Evolutionary conservation across 805 yeast species (phyloP).

Genomic region (Nakazawaea anatomiae): DNA sequence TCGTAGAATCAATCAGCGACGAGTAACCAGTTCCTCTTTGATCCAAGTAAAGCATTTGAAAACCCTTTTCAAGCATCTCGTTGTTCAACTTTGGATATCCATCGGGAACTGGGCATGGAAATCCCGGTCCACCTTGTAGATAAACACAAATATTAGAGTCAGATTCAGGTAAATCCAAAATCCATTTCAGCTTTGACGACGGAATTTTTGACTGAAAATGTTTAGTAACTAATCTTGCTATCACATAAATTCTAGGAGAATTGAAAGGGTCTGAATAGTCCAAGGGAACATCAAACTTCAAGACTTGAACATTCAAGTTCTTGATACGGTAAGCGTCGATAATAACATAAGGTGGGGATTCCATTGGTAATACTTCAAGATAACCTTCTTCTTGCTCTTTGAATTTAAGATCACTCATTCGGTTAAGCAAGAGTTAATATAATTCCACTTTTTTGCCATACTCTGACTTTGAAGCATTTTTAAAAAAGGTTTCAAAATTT

Average conservation of each 20-base stretch:
- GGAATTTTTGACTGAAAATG: neutral
- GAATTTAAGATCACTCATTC: no score
- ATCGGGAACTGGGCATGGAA: conserved; percentile 34
- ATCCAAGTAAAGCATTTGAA: conserved; percentile 41
- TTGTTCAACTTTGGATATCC: conserved; percentile 31
- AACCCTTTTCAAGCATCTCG: conserved; percentile 33
- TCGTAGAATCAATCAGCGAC: conserved; percentile 34
- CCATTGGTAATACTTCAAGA: neutral
- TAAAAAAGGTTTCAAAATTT: neutral
- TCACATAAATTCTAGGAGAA: conserved; percentile 13
- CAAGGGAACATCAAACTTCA: conserved; percentile 22
- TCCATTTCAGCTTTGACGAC: conserved; percentile 4
- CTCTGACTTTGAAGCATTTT: no score
- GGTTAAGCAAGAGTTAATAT: no score
- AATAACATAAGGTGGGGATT: conserved; percentile 2
- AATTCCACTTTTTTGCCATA: no score
- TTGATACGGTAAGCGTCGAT: conserved; percentile 10
- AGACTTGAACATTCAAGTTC: conserved; percentile 15
- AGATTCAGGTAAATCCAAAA: conserved; percentile 14
- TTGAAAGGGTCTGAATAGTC: conserved; percentile 13
- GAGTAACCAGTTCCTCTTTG: conserved; percentile 61
- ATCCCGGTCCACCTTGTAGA: conserved; percentile 55
- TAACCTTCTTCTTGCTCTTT: neutral
- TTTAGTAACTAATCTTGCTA: conserved; percentile 17
- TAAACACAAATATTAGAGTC: conserved; percentile 29